Base-by-base conservation (phyloP, 2,329 filamentous ascomycete genomes). In the Cordyceps farinosa region DNA sequence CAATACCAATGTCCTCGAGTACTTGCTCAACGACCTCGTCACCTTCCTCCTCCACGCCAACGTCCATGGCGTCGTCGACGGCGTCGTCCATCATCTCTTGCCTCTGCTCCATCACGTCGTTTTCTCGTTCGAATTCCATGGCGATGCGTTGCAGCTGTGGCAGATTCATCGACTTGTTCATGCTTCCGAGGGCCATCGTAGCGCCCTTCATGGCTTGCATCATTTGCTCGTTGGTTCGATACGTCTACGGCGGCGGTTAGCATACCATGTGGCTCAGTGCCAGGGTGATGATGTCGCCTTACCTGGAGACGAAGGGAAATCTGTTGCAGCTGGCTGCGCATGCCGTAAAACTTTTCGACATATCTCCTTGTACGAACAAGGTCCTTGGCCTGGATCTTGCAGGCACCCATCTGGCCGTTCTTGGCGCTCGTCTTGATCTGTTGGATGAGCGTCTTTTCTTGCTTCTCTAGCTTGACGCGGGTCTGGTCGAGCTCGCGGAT, bases 11-110 rank as follows among this genome's bases (percentile, higher is more conserved):
- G 78, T 98, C 95, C 73, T 98, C 95, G 71, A 99, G 77, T 5
- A 99, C 91, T 77, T 97, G 92, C 71, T 97, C 96, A 40, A 99
- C 92, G 13, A 98, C 91, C 74, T 99, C 95, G 70, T 99, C 95
- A 40, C 93, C 91, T 75, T 98, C 95, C 70, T 97, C 95, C 72
- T 99, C 95, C 65, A 96, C 87, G 17, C 86, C 87, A 44, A 96
- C 82, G 30, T 96, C 95, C 70, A 95, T 97, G 56, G 94, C 93
- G 75, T 99, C 95, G 74, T 99, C 95, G 65, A 99, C 95, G 27
- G 92, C 94, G 76, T 98, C 95, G 73, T 98, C 94, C 95, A 99
- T 98, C 91, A 99, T 97, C 77, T 98, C 95, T 76, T 98, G 93
- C 67, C 95, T 86, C 78, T 98, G 92, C 70, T 99, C 95, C 95